phyloP scores from a whole-genome alignment of 768 basidiomycete genomes.

The Psilocybe sp. region DNA sequence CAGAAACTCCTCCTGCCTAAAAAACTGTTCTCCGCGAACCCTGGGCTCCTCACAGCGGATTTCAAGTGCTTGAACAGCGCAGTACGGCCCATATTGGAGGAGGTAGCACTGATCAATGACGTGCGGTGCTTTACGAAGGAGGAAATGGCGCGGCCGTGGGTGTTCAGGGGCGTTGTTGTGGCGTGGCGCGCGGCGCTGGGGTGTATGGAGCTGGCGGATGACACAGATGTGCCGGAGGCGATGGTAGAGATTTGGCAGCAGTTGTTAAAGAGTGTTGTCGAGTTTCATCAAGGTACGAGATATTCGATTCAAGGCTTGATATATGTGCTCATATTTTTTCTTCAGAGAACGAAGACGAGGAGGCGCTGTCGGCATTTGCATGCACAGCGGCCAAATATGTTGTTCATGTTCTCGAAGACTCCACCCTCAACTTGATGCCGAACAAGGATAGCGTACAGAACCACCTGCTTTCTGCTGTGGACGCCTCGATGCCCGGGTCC shows the following conservation, averaged over 20 bases:
- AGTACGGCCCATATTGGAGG: constrained; percentile 52
- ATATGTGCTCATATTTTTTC: constrained; percentile 5
- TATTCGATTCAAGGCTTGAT: constrained; percentile 5
- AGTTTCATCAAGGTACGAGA: constrained; percentile 41
- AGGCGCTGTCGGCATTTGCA: constrained; percentile 36
- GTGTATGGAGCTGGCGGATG: constrained; percentile 43
- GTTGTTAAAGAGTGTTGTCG: constrained; percentile 48
- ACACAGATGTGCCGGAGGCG: constrained; percentile 44
- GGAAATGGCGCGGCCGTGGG: constrained; percentile 52
- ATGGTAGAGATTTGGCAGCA: constrained; percentile 56
- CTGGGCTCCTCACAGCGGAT: constrained; percentile 22
- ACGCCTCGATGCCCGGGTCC: constrained; percentile 10
- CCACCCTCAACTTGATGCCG: constrained; percentile 38
- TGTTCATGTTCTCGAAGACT: constrained; percentile 45
- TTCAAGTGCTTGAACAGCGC: constrained; percentile 35
- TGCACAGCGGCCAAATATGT: constrained; percentile 40
- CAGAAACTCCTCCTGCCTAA: constrained; percentile 21
- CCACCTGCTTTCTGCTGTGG: constrained; percentile 1
- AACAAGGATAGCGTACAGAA: constrained; percentile 14
- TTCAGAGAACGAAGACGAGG: constrained; percentile 42
- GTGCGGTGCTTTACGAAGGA: constrained; percentile 54
- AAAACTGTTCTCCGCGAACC: constrained; percentile 20
- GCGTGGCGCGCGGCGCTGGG: constrained; percentile 51
- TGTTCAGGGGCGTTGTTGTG: constrained; percentile 48
- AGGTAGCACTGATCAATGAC: constrained; percentile 51